A percentile compares a stretch with the other conserved stretches of the same genome.
Evolutionary conservation across 805 yeast genomes (phyloP).

Genomic region (Wickerhamomyces canadensis): DNA sequence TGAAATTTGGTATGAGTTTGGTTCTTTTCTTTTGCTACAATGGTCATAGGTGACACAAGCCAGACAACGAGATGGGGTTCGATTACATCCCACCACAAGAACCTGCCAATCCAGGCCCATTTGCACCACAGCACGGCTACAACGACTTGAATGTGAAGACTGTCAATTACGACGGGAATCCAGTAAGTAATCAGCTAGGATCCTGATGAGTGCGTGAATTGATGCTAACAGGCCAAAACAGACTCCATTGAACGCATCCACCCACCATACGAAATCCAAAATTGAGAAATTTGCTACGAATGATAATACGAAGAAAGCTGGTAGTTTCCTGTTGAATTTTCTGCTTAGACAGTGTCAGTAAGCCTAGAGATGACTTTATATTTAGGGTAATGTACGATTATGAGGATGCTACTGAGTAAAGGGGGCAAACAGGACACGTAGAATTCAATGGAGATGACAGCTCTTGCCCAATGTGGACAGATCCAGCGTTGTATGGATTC

Average conservation of each 20-base stretch:
- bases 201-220: too few relatives aligned
- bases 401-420: too few relatives aligned
- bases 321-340: constrained; percentile 12
- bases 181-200: constrained; percentile 2
- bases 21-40: neutral
- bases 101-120: constrained; percentile 20
- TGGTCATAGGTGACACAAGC: too few relatives aligned
- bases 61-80: constrained; percentile 7
- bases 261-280: constrained; percentile 8
- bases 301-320: constrained; percentile 23
- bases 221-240: neutral
- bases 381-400: too few relatives aligned
- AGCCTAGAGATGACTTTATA: neutral
- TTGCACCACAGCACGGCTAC: constrained; percentile 20
- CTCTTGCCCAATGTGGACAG: too few relatives aligned
- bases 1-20: too few relatives aligned
- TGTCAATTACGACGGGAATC: constrained; percentile 12
- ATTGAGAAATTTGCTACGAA: constrained; percentile 17
- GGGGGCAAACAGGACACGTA: too few relatives aligned
- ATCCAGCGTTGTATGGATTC: too few relatives aligned
- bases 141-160: constrained; percentile 9
- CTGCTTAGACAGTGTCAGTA: neutral
- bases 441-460: too few relatives aligned
- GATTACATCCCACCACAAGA: constrained; percentile 16
- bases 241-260: constrained; percentile 17